Base-by-base conservation (phyloP, 441 rosid species). In the Metrosideros polymorpha region DNA sequence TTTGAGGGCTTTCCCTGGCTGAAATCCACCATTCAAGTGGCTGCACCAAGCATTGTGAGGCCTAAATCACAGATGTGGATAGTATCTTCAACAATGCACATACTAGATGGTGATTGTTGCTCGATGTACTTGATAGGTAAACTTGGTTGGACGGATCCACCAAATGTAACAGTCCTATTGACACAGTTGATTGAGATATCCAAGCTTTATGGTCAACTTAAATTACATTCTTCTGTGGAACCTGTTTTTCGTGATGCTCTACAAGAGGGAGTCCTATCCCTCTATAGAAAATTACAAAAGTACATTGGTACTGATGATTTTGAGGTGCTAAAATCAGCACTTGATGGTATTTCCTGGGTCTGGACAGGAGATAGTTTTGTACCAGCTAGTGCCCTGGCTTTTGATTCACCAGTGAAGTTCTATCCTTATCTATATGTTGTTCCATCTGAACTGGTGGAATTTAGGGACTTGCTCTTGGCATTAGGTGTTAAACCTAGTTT, bases 291-390 rank as follows among this genome's bases (percentile, higher is more conserved):
- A 88, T 88, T 98, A 90, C 98, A 95, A 91, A 97, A 92, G 87
- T 92, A 87, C 86, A 90, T 93, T 87, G 93, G 96, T 85, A 91
- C 92, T 63, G 92, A 94, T 92, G 96, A 96, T 86, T 95, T 96
- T 83, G 52, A 85, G 88, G 89, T 89, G 87, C 88, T 96, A 84
- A 94, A 92, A 91, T 92, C 97, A 85, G 93, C 93, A 91, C 87
- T 98, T 87, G 92, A 91, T 85, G 98, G 95, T 88, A 91, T 96
- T 90, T 91, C 98, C 84, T 98, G 98, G 97, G 95, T 98, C 89
- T 98, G 99, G 99, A 94, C 95, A 85, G 98, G 99, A 83, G 99
- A 96, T 90, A 97, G 95, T 92, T 98, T 98, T 91, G 94, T 98
- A 88, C 90, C 95, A 84, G 90, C 98, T 75, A 90, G 91, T 89